Evolutionary conservation across 768 basidiomycete species (phyloP).

Genomic region (Kwoniella bestiolae): DNA sequence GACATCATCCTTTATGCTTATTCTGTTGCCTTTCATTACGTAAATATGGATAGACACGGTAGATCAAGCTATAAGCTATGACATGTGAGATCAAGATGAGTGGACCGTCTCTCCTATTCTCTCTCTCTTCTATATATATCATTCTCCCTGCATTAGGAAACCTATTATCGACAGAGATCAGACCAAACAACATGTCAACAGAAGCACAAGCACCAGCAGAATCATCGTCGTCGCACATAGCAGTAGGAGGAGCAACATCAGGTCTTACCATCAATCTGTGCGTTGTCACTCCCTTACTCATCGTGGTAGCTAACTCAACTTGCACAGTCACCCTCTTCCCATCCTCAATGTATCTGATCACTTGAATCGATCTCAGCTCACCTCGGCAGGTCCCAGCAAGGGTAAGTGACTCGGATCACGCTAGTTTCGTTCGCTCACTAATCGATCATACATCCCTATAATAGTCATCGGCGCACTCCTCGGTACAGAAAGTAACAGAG

Average conservation of each 20-base stretch:
- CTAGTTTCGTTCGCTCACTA: background rate
- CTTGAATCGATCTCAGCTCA: slow-evolving; percentile 74
- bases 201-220: too few relatives aligned
- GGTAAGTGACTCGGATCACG: slow-evolving; percentile 31
- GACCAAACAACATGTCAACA: background rate
- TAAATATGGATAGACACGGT: too few relatives aligned
- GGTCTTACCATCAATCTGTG: slow-evolving; percentile 46
- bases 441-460: background rate
- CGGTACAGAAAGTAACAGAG: slow-evolving; percentile 89
- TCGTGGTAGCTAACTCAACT: background rate
- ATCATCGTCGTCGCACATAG: background rate
- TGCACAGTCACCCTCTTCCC: slow-evolving; percentile 83
- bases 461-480: slow-evolving; percentile 89
- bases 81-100: too few relatives aligned
- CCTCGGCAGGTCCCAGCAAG: slow-evolving; percentile 64
- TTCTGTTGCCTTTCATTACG: background rate
- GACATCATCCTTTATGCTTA: background rate
- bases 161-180: background rate
- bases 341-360: slow-evolving; percentile 98
- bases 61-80: too few relatives aligned
- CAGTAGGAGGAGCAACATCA: slow-evolving; percentile 25
- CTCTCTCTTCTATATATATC: too few relatives aligned
- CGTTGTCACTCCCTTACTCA: background rate
- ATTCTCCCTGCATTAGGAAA: too few relatives aligned
- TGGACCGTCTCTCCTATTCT: too few relatives aligned